Conservation (phyloP, 2,329 filamentous ascomycete species). For the Scedosporium apiospermum region DNA sequence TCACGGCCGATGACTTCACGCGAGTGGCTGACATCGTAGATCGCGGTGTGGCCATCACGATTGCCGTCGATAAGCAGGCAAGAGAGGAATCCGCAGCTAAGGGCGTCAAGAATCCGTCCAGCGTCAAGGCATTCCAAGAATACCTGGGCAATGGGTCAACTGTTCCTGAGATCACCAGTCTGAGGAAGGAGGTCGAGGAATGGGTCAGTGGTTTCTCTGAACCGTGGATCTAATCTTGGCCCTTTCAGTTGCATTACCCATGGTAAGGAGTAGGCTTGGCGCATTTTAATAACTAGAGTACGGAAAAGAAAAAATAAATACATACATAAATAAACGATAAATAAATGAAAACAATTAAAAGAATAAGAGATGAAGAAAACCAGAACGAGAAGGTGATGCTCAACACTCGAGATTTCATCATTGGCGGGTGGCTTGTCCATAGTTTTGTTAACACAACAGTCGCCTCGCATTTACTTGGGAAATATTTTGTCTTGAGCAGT, state of each 20-base stretch:
- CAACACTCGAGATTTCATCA: too few relatives aligned
- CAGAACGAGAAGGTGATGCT: too few relatives aligned
- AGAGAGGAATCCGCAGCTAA: conserved; percentile 57
- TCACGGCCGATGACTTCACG: conserved; percentile 78
- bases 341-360: too few relatives aligned
- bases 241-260: background rate
- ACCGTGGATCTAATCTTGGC: background rate
- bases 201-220: conserved; percentile 45
- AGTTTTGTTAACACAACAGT: too few relatives aligned
- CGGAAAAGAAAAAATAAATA: too few relatives aligned
- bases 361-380: too few relatives aligned
- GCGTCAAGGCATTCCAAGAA: conserved; percentile 58
- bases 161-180: conserved; percentile 60
- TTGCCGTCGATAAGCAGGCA: conserved; percentile 64
- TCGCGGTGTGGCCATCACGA: conserved; percentile 69
- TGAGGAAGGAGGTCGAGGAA: conserved; percentile 65
- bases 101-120: conserved; percentile 55
- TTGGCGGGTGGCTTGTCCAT: too few relatives aligned
- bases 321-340: too few relatives aligned
- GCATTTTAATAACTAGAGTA: too few relatives aligned
- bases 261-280: too few relatives aligned
- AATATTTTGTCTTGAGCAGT: too few relatives aligned
- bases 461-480: too few relatives aligned
- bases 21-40: conserved; percentile 80
- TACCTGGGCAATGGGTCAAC: conserved; percentile 59